phyloP scores from a whole-genome alignment of 2,329 filamentous ascomycete genomes.

The Didymella arachidicola region DNA sequence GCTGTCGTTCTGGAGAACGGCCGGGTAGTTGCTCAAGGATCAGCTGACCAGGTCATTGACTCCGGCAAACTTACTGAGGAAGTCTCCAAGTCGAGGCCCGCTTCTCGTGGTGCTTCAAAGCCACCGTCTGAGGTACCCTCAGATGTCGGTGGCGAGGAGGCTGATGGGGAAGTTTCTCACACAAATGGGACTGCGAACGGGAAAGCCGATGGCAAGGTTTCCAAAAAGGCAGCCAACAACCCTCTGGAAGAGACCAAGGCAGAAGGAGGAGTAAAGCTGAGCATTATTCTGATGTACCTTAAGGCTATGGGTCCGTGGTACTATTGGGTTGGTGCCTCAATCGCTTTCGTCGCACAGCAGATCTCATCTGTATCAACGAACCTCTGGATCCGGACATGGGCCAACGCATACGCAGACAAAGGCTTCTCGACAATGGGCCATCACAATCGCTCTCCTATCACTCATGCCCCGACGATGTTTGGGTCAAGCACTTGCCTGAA shows the following conservation, averaged over 20 bases:
- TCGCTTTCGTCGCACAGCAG: constrained; percentile 84
- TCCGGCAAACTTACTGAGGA: constrained; percentile 93
- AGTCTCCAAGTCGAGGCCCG: constrained; percentile 74
- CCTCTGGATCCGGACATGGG: constrained; percentile 94
- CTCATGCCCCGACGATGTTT: constrained; percentile 54
- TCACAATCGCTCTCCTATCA: constrained; percentile 51
- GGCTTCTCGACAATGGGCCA: constrained; percentile 42
- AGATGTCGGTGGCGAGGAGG: constrained; percentile 63
- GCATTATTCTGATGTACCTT: constrained; percentile 86
- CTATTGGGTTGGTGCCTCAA: constrained; percentile 82
- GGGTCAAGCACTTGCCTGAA: constrained; percentile 58
- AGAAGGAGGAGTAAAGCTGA: constrained; percentile 84
- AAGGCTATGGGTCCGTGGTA: constrained; percentile 93
- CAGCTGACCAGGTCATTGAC: constrained; percentile 77
- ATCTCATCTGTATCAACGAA: constrained; percentile 86
- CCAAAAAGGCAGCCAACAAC: constrained; percentile 60
- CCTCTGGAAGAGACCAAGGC: constrained; percentile 73
- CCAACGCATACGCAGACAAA: constrained; percentile 79
- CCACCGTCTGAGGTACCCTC: constrained; percentile 81
- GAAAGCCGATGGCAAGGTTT: constrained; percentile 53
- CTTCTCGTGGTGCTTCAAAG: constrained; percentile 73
- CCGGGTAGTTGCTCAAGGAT: constrained; percentile 77
- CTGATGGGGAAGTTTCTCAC: constrained; percentile 39
- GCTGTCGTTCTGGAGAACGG: constrained; percentile 90
- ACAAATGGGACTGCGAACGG: constrained; percentile 61